Conservation (phyloP, 805 yeast species). For the Wickerhamomyces tratensis region DNA sequence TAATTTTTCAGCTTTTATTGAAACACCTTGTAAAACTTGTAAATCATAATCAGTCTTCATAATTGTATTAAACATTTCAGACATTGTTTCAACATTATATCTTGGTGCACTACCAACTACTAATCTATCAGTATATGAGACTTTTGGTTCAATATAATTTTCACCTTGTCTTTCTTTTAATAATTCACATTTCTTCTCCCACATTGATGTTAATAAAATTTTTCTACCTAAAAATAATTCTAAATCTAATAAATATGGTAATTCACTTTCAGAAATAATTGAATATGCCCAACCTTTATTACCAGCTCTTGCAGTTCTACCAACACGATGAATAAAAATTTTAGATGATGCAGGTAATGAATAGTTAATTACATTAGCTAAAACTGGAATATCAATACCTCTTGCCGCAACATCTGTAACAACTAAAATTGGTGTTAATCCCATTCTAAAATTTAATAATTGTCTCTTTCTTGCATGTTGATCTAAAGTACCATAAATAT, state of each 20-base stretch:
- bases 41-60: conserved; percentile 61
- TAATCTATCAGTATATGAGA: conserved; percentile 65
- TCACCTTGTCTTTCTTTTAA: conserved; percentile 35
- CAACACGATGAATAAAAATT: conserved; percentile 93
- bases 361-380: conserved; percentile 90
- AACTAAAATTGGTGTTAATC: conserved; percentile 76
- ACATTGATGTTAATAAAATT: conserved; percentile 60
- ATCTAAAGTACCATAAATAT: conserved; percentile 89
- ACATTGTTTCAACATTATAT: conserved; percentile 52
- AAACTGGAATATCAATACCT: conserved; percentile 96
- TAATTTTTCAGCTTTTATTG: conserved; percentile 80
- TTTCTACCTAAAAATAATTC: conserved; percentile 86
- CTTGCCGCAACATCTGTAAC: conserved; percentile 99
- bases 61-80: conserved; percentile 61
- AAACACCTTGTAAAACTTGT: conserved; percentile 52
- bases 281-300: conserved; percentile 97
- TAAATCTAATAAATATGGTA: conserved; percentile 84
- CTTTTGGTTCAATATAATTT: conserved; percentile 41
- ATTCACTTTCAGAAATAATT: conserved; percentile 71
- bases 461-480: conserved; percentile 92
- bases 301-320: conserved; percentile 99
- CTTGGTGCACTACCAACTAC: conserved; percentile 83
- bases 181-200: conserved; percentile 48
- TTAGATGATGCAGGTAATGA: conserved; percentile 89
- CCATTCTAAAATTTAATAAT: conserved; percentile 73